phyloP scores from a whole-genome alignment of 2,329 filamentous ascomycete genomes.

The Cladosporium sp. region DNA sequence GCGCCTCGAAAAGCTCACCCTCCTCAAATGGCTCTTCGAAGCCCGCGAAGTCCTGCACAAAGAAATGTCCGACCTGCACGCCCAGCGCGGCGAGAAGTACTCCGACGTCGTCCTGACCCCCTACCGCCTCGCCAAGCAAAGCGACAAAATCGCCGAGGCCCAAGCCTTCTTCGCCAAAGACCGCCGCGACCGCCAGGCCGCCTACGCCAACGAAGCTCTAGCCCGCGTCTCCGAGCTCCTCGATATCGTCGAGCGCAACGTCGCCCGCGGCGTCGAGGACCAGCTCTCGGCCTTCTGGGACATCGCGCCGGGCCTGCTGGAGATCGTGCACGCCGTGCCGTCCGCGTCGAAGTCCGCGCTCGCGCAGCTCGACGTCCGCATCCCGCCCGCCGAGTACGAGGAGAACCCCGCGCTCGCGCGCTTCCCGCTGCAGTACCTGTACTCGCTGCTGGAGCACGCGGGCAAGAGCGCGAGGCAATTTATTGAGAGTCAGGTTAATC shows the following conservation, averaged over 20 bases:
- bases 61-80: constrained; percentile 76
- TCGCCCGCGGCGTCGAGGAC: constrained; percentile 79
- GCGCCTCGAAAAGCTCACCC: constrained; percentile 84
- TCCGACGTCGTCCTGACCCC: constrained; percentile 76
- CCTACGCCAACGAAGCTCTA: constrained; percentile 65
- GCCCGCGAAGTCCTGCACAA: constrained; percentile 81
- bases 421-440: constrained; percentile 86
- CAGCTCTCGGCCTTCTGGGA: constrained; percentile 97
- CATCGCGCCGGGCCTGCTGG: constrained; percentile 75
- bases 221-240: constrained; percentile 71
- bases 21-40: constrained; percentile 96
- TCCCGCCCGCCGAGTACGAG: constrained; percentile 70
- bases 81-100: constrained; percentile 76
- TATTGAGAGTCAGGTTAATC: constrained; percentile 88
- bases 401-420: constrained; percentile 78
- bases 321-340: constrained; percentile 75
- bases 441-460: constrained; percentile 74
- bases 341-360: constrained; percentile 32
- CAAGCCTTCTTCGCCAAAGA: constrained; percentile 79
- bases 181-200: constrained; percentile 59
- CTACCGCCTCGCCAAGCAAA: constrained; percentile 66
- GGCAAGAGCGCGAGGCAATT: constrained; percentile 95
- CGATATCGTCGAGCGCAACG: constrained; percentile 73
- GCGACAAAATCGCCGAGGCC: constrained; percentile 72
- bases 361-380: constrained; percentile 35